Evolutionary conservation across 306 rosid genomes (phyloP).

Genomic region (Lathyrus sativus): DNA sequence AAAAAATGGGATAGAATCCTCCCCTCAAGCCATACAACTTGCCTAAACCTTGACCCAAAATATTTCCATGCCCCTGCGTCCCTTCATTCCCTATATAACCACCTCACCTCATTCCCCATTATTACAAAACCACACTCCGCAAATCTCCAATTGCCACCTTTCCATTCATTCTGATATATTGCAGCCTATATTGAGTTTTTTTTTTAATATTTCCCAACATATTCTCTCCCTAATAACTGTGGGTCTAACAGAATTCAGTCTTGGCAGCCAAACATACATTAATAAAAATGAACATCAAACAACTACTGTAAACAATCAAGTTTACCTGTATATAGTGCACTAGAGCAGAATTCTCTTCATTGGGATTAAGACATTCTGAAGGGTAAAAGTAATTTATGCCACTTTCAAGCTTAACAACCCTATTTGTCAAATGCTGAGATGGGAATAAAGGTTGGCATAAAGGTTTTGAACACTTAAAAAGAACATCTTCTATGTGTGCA

Average conservation of each 20-base stretch:
- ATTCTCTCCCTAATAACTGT: background rate
- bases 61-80: background rate
- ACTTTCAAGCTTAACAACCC: slow-evolving; percentile 78
- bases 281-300: slow-evolving; percentile 16
- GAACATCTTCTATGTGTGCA: slow-evolving; percentile 61
- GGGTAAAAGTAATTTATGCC: slow-evolving; percentile 71
- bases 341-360: slow-evolving; percentile 86
- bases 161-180: background rate
- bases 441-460: slow-evolving; percentile 71
- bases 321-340: slow-evolving; percentile 83
- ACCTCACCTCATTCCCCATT: background rate
- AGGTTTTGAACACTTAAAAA: slow-evolving; percentile 64
- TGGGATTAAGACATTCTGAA: slow-evolving; percentile 80
- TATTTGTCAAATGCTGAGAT: slow-evolving; percentile 76
- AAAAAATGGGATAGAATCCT: background rate
- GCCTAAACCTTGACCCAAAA: background rate
- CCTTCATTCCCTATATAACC: background rate
- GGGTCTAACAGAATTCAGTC: slow-evolving; percentile 7
- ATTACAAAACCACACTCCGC: background rate
- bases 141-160: background rate
- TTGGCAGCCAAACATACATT: background rate
- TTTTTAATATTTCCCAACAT: background rate
- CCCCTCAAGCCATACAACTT: background rate
- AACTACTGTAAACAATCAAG: slow-evolving; percentile 19
- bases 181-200: background rate